Evolutionary conservation across 257 asterid genomes (phyloP).

Genomic region (Solanum megistacrolobum): DNA sequence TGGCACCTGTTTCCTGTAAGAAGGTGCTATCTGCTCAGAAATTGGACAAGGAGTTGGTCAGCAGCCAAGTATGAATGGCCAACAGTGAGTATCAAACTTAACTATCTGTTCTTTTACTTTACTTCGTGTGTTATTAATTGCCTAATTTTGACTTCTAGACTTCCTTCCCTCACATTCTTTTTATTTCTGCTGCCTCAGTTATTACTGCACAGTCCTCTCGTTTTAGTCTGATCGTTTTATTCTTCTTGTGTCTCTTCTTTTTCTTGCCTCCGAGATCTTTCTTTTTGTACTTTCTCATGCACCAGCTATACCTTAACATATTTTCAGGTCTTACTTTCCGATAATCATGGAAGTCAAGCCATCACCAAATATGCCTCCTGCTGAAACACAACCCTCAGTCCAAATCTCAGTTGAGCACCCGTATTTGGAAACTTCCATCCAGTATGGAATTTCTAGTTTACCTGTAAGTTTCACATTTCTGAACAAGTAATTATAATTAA

Average conservation of each 20-base stretch:
- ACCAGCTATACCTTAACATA: neutral
- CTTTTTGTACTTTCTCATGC: neutral
- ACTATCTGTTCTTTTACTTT: neutral
- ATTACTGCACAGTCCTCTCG: neutral
- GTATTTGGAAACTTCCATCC: neutral
- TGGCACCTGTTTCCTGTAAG: neutral
- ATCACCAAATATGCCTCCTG: constrained; percentile 3
- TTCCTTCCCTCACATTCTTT: neutral
- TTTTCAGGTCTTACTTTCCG: constrained; percentile 9
- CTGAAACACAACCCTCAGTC: neutral
- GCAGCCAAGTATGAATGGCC: neutral
- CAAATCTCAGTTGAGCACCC: constrained; percentile 2
- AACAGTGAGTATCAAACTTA: constrained; percentile 7
- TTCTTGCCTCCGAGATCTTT: neutral
- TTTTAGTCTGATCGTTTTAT: neutral
- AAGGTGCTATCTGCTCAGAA: neutral
- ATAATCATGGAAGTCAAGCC: neutral
- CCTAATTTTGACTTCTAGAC: neutral
- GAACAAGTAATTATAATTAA: too few relatives aligned
- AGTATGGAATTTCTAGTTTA: neutral
- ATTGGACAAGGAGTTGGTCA: neutral
- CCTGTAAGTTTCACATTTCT: neutral
- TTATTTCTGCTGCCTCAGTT: neutral
- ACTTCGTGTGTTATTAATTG: neutral
- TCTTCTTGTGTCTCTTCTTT: neutral